Evolutionary conservation across 108 stramenopile genomes (phyloP), one percentile per base, ranked within the genome.

Genomic region (Nitzschia inconspicua): DNA sequence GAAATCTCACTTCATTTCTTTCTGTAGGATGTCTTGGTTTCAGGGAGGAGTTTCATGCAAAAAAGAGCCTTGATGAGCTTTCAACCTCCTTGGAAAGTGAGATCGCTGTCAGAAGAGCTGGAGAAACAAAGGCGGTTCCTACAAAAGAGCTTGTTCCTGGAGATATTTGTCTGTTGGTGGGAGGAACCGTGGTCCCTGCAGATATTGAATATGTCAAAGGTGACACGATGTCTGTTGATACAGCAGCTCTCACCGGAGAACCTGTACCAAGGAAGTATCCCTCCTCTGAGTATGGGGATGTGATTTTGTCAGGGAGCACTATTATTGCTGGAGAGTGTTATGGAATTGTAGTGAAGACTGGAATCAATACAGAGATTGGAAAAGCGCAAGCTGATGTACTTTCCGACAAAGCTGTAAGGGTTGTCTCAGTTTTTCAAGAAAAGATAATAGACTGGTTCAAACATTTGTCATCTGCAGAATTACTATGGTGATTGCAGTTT

Each of bases 221-320:
- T 5, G 90, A 95, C 37, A 57, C 31, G 3, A 66, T 91, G 31
- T 44, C 48, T 43, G n/a, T 92, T 29, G 91, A 92, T 54, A 88
- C 86, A 31, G 84, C 91, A 13, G 78, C 87, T 10, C 63, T 92
- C 27, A 92, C 91, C 1, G 91, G 91, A 8, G 91, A 92, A 60
- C 81, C 91, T 29, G 66, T 92, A 20, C 91, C 91, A 7, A 59
- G 85, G 24, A 60, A 60, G 26, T 60, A 60, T 29, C 59, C 61
- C 11, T 26, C 19, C 14, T 11, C 10, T 9, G 56, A 57, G 28
- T 30, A 13, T 30, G 50, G 50, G 26, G 50, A 52, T 13, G 50
- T 13, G 10, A 23, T 28, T 9, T 27, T 27, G 50, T 23, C 26
- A 14, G 50, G 26, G n/a, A 29, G 26, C 28, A 52, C 26, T 30